Conservation (phyloP, 257 asterid genomes). For the Solanum sparsipilum region DNA sequence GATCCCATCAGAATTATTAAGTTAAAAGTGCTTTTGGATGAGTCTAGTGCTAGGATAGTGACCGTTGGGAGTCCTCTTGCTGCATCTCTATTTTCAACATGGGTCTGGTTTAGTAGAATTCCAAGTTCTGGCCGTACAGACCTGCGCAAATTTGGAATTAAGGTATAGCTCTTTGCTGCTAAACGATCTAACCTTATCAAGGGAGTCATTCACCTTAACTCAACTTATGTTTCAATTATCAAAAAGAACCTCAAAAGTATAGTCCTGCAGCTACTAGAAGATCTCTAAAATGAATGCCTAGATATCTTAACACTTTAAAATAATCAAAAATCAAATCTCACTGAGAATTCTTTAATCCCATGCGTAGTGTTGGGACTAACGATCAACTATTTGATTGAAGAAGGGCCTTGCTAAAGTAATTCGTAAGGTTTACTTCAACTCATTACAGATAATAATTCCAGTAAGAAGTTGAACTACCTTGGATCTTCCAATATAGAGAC, state of each 20-base stretch:
- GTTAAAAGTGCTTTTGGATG: not conserved
- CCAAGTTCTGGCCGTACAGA: not conserved
- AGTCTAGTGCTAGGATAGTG: not conserved
- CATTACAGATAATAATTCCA: not conserved
- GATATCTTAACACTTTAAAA: not conserved
- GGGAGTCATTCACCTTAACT: not conserved
- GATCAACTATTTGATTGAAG: not conserved
- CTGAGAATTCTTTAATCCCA: not conserved
- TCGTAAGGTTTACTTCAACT: not conserved
- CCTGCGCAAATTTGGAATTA: not conserved
- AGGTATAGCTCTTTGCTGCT: not conserved
- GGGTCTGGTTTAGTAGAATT: not conserved
- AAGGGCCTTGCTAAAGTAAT: not conserved
- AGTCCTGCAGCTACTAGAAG: not conserved
- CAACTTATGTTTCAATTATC: not conserved
- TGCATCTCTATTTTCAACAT: not conserved
- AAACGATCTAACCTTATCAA: not conserved
- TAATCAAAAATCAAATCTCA: not conserved
- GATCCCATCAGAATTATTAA: not conserved
- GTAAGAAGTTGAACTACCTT: not conserved
- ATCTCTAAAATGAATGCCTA: not conserved
- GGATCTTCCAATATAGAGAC: not conserved
- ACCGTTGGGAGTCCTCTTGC: not conserved
- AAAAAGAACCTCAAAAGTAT: not conserved
- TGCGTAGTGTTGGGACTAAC: not conserved